Evolutionary conservation across 106 monocot species (phyloP).

Genomic region (Apostasia ramifera): DNA sequence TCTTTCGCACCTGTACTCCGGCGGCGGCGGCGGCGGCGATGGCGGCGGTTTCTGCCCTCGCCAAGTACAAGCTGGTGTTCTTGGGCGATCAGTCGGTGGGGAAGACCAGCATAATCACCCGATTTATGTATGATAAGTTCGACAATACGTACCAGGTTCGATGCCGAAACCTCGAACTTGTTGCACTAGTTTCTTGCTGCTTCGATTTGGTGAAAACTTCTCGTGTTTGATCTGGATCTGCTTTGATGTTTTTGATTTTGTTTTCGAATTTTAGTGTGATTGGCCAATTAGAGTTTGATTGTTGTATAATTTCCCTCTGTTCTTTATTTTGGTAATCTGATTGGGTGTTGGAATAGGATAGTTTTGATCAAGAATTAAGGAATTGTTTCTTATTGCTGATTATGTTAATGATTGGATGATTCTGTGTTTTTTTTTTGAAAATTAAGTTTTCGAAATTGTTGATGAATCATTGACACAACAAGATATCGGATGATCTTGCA

Average conservation of each 20-base stretch:
- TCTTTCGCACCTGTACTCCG: not conserved
- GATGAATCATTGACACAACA: too few species aligned
- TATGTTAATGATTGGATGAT: too few species aligned
- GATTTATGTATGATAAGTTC: constrained; percentile 32
- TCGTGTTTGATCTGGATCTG: not conserved
- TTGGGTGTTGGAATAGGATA: too few species aligned
- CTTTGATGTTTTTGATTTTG: not conserved
- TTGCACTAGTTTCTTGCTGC: not conserved
- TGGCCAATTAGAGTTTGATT: too few species aligned
- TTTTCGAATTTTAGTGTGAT: not conserved
- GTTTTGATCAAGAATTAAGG: too few species aligned
- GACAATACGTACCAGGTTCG: constrained; percentile 24
- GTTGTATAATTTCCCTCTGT: too few species aligned
- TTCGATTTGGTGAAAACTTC: not conserved
- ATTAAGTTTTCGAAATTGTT: too few species aligned
- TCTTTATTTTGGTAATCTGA: too few species aligned
- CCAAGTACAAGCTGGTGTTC: constrained; percentile 29
- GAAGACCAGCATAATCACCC: constrained; percentile 30
- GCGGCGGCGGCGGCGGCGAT: constrained; percentile 2
- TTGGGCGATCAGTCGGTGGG: constrained; percentile 27
- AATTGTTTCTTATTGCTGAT: too few species aligned
- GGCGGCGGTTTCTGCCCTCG: constrained; percentile 24
- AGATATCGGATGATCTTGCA: too few species aligned
- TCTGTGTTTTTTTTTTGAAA: too few species aligned
- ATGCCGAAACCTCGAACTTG: not conserved